Base-by-base conservation (phyloP, 169 alveolate species). In the Eimeria necatrix region DNA sequence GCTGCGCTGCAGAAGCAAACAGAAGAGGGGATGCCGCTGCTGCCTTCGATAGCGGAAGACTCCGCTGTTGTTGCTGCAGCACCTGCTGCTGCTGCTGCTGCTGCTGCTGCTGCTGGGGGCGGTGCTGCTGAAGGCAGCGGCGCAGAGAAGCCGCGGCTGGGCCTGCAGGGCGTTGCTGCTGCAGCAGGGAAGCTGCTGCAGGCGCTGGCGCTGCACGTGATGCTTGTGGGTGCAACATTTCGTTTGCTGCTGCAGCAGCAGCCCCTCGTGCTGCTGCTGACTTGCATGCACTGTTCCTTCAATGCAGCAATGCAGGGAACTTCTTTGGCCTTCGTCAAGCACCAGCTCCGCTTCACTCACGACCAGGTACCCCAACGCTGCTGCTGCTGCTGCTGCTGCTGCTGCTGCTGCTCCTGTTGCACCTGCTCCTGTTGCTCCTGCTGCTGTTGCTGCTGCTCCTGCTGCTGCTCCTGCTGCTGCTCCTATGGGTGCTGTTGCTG, bases 211-310 rank as follows among this genome's bases (percentile, higher is more conserved):
- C 32, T 3, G 61, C 86, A 76, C 53, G 61, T 76, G 61, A 2
- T 26, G 61, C 49, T 76, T 20, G 60, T 76, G 56, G 49, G 60
- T 3, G 48, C 16, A 8, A 26, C 60, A 8, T 76, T 76, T 48
- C 32, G 86, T 18, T 16, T 76, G 86, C 56, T 76, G 86, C 86
- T 76, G 86, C 86, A 76, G 86, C 86, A 76, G 61, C 86, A 76
- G 60, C 86, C 86, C 20, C 86, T 76, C 16, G 86, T 76, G 56
- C 60, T 76, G 86, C 60, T 76, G 86, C 86, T 76, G 5, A 46
- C 86, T 7, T 76, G 86, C 86, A 32, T 76, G 5, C 86, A 76
- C 86, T 76, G 86, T 60, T 32, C 86, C 56, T 76, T 76, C 60
- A 76, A 76, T 48, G 86, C 86, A 41, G 86, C 86, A 41, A 76